phyloP scores from a whole-genome alignment of 768 basidiomycete species.

The Suillus alpinus region DNA sequence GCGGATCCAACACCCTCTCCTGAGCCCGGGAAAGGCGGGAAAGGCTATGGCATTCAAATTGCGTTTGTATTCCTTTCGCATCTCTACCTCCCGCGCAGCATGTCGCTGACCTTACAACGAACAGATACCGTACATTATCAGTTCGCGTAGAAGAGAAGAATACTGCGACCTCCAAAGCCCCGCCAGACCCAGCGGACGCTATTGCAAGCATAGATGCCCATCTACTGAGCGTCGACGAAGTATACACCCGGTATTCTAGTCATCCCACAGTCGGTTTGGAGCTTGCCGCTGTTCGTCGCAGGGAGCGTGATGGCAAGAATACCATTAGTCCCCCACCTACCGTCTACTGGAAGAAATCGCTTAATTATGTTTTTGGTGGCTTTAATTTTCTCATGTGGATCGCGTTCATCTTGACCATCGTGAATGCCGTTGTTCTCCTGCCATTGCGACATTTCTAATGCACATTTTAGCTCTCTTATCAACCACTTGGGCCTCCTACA shows the following conservation, averaged over 20 bases:
- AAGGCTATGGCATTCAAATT: slow-evolving; percentile 1
- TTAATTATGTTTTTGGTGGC: slow-evolving; percentile 51
- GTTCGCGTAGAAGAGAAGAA: slow-evolving; percentile 28
- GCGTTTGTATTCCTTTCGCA: background rate
- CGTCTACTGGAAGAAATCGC: slow-evolving; percentile 41
- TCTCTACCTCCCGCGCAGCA: background rate
- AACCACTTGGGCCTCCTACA: slow-evolving; percentile 52
- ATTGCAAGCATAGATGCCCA: slow-evolving; percentile 44
- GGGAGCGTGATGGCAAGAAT: slow-evolving; percentile 46
- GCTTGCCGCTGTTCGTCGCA: slow-evolving; percentile 44
- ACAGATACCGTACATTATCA: slow-evolving; percentile 36
- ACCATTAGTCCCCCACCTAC: slow-evolving; percentile 46
- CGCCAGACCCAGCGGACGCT: slow-evolving; percentile 25
- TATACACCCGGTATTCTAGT: slow-evolving; percentile 41
- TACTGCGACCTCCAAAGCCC: background rate
- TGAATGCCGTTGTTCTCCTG: slow-evolving; percentile 52
- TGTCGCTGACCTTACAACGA: background rate
- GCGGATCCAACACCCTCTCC: background rate
- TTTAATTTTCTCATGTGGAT: background rate
- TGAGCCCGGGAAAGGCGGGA: background rate
- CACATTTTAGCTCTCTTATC: background rate
- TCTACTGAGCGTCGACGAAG: slow-evolving; percentile 35
- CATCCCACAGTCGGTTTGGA: slow-evolving; percentile 50
- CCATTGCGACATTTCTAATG: slow-evolving; percentile 28
- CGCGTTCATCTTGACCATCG: slow-evolving; percentile 15